Base-by-base conservation (phyloP, 352 stramenopile genomes). In the Pythium rhizo-oryzae region DNA sequence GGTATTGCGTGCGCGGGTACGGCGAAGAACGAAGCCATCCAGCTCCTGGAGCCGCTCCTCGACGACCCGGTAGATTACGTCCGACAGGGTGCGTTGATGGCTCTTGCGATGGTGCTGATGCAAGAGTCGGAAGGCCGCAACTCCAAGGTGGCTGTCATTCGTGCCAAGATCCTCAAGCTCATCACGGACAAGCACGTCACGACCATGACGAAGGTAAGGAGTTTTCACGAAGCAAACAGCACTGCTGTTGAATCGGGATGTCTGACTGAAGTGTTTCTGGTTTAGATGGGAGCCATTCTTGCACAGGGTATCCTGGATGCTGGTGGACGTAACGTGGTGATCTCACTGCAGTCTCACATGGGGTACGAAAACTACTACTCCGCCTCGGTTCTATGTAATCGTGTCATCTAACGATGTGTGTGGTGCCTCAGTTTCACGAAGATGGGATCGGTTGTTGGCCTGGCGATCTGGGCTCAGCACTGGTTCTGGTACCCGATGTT, bases 401-500 rank as follows among this genome's bases (percentile, higher is more conserved):
- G n/a, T n/a, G n/a, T n/a, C 37, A 11, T 30, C n/a, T 23, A 24
- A 12, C 11, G 4, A 46, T 19, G n/a, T 49, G 9, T 41, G n/a
- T 25, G 28, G 8, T 25, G 16, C 35, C 44, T n/a, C 46, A 77
- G 69, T 11, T 99, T 99, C 71, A 98, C 95, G 4, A 99, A 99
- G 84, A 98, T 98, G 92, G 94, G 88, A 4, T 94, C 91, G 46
- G 96, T 98, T 8, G 95, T 99, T 8, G 98, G 98, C 37, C 73
- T 99, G 33, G 96, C 93, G 6, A 81, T 99, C 44, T 99, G 96
- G 94, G 86, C 97, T 33, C 98, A 99, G 82, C 96, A 99, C 73
- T 99, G 98, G 98, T 99, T 99, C 77, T 99, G 98, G 98, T 99
- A 99, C 79, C 98, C 98, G 39, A 90, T 99, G 59, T 98, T 99